Evolutionary conservation across 208 protist genomes (phyloP).

Genomic region (Crithidia thermophila): DNA sequence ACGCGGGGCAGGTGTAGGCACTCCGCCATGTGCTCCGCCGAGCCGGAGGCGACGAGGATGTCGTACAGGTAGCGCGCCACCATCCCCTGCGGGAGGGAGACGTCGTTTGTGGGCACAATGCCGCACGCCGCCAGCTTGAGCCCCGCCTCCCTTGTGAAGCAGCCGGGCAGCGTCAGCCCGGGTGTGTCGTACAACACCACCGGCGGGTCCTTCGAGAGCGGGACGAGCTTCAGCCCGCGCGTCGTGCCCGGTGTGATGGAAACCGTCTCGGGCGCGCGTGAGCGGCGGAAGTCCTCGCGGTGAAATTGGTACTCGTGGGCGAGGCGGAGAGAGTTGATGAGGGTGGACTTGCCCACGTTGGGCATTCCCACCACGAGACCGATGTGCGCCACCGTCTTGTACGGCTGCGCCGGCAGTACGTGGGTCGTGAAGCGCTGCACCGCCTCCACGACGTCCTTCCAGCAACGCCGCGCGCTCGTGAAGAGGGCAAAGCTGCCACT

Average conservation of each 20-base stretch:
- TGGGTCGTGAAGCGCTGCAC: slow-evolving; percentile 84
- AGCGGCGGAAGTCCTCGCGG: slow-evolving; percentile 81
- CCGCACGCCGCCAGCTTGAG: slow-evolving; percentile 86
- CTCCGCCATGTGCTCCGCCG: slow-evolving; percentile 80
- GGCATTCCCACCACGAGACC: slow-evolving; percentile 94
- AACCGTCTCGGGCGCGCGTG: slow-evolving; percentile 76
- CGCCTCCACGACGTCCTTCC: slow-evolving; percentile 78
- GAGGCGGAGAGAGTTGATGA: slow-evolving; percentile 93
- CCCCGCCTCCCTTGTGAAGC: slow-evolving; percentile 85
- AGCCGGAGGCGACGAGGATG: slow-evolving; percentile 63
- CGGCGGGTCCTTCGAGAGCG: slow-evolving; percentile 78
- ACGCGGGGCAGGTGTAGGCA: slow-evolving; percentile 81
- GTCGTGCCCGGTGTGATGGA: slow-evolving; percentile 86
- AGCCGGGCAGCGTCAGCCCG: slow-evolving; percentile 87
- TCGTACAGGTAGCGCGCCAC: slow-evolving; percentile 89
- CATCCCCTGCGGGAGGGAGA: slow-evolving; percentile 64
- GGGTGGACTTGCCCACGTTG: slow-evolving; percentile 95
- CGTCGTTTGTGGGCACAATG: slow-evolving; percentile 84
- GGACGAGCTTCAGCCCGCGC: slow-evolving; percentile 74
- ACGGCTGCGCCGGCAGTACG: slow-evolving; percentile 59
- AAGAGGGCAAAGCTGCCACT: slow-evolving; percentile 77
- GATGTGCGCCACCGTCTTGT: slow-evolving; percentile 76
- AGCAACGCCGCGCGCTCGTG: slow-evolving; percentile 77
- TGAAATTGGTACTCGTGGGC: slow-evolving; percentile 93
- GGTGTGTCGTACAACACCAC: slow-evolving; percentile 90